Conservation (phyloP, 1,139 yeast species). For the Lodderomyces orthopsilosis region DNA sequence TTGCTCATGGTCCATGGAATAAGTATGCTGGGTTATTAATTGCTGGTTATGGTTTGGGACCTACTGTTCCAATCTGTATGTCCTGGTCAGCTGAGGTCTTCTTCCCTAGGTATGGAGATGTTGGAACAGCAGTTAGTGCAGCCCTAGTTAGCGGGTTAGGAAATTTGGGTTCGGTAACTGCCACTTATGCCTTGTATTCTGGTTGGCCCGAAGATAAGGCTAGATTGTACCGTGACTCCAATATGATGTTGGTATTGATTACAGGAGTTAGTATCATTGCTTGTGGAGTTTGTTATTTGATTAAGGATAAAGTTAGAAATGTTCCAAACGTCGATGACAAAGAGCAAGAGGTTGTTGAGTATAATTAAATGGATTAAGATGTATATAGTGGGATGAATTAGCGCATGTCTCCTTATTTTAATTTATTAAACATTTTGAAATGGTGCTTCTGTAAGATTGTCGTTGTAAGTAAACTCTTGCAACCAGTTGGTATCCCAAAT, state of each 20-base stretch:
- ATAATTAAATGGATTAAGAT: background rate
- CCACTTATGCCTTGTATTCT: constrained; percentile 78
- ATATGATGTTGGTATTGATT: constrained; percentile 81
- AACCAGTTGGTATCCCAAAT: too few species aligned
- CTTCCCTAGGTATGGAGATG: constrained; percentile 69
- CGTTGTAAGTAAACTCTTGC: too few species aligned
- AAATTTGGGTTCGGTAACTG: constrained; percentile 79
- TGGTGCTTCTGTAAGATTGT: too few species aligned
- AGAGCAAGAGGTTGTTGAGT: background rate
- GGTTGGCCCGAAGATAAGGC: constrained; percentile 83
- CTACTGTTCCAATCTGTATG: constrained; percentile 89
- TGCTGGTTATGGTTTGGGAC: constrained; percentile 85
- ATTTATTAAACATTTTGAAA: background rate
- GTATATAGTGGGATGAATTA: background rate
- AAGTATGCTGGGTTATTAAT: constrained; percentile 77
- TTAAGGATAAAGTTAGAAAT: constrained; percentile 18
- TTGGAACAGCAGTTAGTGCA: constrained; percentile 79
- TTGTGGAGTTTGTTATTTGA: constrained; percentile 33
- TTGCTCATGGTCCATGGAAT: constrained; percentile 70
- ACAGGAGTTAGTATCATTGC: constrained; percentile 67
- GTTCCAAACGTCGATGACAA: background rate
- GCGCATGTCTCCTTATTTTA: too few species aligned
- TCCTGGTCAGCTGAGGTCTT: constrained; percentile 82
- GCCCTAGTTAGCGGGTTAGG: constrained; percentile 86
- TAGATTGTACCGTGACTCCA: constrained; percentile 63